Evolutionary conservation across 805 yeast species (phyloP), one percentile per base, ranked within the genome.

Genomic region (Starmerella etchellsii): DNA sequence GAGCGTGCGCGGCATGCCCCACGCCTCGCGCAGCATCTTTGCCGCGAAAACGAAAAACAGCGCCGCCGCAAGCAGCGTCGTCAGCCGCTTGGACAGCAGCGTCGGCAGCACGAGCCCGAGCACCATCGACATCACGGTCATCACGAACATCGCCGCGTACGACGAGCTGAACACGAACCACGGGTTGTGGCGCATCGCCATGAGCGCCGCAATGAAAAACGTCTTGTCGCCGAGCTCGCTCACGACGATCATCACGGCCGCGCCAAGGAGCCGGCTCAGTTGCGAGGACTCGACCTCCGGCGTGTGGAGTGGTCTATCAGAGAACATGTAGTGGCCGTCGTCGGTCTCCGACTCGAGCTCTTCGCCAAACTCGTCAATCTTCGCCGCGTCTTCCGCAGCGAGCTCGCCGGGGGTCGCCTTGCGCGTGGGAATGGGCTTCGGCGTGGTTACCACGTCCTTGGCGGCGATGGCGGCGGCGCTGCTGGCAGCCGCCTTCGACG

Each of bases 141-240:
- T 91, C 41, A 91, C 60, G 3, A 75, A 82, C 54, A 91, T 69
- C 1, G 97, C 84, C 13, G 80, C 59, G 50, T 84, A 83, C 3
- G 95, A 91, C 14, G 95, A 77, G 8, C 83, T 67, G 58, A 91
- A 88, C n/a, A 91, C 97, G 35, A 83, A 68, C 55, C 71, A 54
- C 54, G 93, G 71, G 16, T 87, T 74, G 61, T 85, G 78, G 57
- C 83, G 81, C 97, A 91, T 91, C 24, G 97, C 95, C 95, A 91
- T 87, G 49, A 91, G 68, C 2, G 96, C 97, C 27, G 98, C 96
- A 53, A 91, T 84, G 50, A 91, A 70, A 58, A 91, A 91, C 0
- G 99, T 91, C 65, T 91, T 91, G 61, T 91, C 99, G 44, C 98
- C 98, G 44, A 91, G 79, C 61, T 91, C 99, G 23, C 94, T 81